These are phyloP conservation scores for Diaporthe vaccinii DNA, from an alignment of 2,329 filamentous ascomycete genomes.

Conservation along the genomic window DNA sequence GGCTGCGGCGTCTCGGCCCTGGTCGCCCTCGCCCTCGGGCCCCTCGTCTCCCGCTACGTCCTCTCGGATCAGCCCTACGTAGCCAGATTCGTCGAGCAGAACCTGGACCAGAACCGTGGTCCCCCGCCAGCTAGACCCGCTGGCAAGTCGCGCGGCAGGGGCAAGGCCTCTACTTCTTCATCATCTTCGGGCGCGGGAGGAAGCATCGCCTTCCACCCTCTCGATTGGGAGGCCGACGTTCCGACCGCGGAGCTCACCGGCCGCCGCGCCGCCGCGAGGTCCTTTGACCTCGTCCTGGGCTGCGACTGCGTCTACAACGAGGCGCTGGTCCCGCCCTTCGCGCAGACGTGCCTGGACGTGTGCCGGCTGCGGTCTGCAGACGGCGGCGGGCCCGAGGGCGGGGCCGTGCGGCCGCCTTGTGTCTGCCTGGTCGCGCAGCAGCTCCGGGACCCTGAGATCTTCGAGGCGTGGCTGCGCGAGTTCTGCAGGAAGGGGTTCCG, in stretches of 20 bases:
- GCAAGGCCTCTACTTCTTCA: background rate
- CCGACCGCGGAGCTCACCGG: conserved; percentile 61
- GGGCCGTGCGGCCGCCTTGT: conserved; percentile 60
- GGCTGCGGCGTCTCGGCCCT: conserved; percentile 90
- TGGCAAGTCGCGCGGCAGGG: conserved; percentile 23
- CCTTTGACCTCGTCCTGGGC: conserved; percentile 81
- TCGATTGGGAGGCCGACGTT: conserved; percentile 87
- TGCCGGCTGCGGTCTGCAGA: conserved; percentile 68
- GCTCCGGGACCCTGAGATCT: conserved; percentile 85
- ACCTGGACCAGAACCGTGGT: conserved; percentile 74
- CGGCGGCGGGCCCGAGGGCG: conserved; percentile 35
- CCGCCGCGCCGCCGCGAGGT: conserved; percentile 36
- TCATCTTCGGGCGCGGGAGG: conserved; percentile 30
- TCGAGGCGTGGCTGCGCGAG: conserved; percentile 82
- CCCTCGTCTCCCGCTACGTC: conserved; percentile 74
- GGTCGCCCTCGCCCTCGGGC: conserved; percentile 77
- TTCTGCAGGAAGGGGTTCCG: conserved; percentile 74
- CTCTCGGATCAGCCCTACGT: conserved; percentile 93
- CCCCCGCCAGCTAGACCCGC: background rate
- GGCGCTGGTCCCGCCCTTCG: conserved; percentile 82
- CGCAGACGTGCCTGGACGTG: conserved; percentile 83
- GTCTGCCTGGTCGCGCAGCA: conserved; percentile 91
- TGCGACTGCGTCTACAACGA: conserved; percentile 98
- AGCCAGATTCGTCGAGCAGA: conserved; percentile 79
- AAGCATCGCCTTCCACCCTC: conserved; percentile 68